Base-by-base conservation (phyloP, 164 flowering plant genomes). In the Vitis vinifera region DNA sequence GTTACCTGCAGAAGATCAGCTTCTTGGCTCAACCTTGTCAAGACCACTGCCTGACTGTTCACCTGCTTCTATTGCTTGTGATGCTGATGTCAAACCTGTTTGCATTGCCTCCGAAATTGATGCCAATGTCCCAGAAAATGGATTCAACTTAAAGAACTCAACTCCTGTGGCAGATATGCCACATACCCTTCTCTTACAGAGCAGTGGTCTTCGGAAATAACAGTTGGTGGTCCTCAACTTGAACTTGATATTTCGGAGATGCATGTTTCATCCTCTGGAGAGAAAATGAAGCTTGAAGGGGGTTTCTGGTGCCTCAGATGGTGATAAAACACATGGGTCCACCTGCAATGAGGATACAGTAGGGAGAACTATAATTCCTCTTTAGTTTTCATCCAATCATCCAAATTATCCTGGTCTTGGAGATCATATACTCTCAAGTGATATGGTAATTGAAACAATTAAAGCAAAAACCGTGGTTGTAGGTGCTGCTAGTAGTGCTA, bases 231-330 rank as follows among this genome's bases (percentile, higher is more conserved):
- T 67, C 71, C 60, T n/a, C 63, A 70, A 5, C 69, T 44, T 73
- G 83, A 75, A 69, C 55, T 13, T 52, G 70, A 71, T 68, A 62
- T 57, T 13, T 68, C 56, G 64, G 82, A 77, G 67, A 51, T 19
- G 16, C 72, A 64, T 50, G 62, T 23, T 76, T 57, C 58, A 51
- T 50, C 31, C 78, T 51, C 67, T 68, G 73, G 55, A 61, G 68
- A 68, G 69, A 75, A 78, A 68, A 30, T 49, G 50, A 56, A 74
- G 14, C 50, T 16, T 56, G 80, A 74, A 37, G 23, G 73, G 66
- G 56, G 65, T 37, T 55, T 64, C 68, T 58, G 59, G 47, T 50
- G 10, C 27, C 14, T 65, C 59, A 14, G 72, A 71, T 70, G 47
- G 17, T 66, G 75, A 65, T 51, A 73, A 68, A 27, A 58, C 65